Evolutionary conservation across 225 moss, liverwort and hornwort species (phyloP), one percentile per base, ranked within the genome.

Genomic region (Takakia lepidozioides): DNA sequence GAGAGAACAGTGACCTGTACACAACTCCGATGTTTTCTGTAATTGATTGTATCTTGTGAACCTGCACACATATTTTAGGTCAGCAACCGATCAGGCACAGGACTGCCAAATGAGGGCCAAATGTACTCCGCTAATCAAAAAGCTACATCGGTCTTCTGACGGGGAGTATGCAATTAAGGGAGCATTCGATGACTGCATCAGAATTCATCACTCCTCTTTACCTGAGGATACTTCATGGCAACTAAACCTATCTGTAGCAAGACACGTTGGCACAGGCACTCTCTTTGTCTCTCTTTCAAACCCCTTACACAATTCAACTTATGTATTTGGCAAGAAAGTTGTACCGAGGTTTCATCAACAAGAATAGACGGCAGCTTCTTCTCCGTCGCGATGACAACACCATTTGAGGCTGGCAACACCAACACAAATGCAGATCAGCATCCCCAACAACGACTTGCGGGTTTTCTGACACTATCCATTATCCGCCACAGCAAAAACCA

Each of bases 21-120:
- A 87, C 95, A 20, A 98, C 90, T 41, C 90, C 95, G n/a, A 93
- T 89, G 42, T 93, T 89, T 2, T 84, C 79, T 20, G 95, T 98
- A 27, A 90, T 48, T 19, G 77, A 87, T 57, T 98, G 90, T 59
- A 98, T 90, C 71, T 98, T 98, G 57, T 98, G 90, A 16, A 86
- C 70, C 93, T 95, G 73, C n/a, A 24, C 22, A 58, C 6, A 29
- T 15, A 27, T 17, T n/a, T 46, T 1, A 43, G 3, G 8, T 54
- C 28, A 20, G n/a, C 8, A 46, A 23, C 15, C 26, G 5, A 9
- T n/a, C 20, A 28, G 20, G 14, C 36, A 51, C 13, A 51, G 9
- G 30, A 22, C 14, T 15, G n/a, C n/a, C n/a, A n/a, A n/a, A n/a
- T n/a, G n/a, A n/a, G n/a, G n/a, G n/a, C n/a, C n/a, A n/a, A n/a